A percentile compares a stretch with the other conserved stretches of the same genome.
Evolutionary conservation across 2,329 filamentous ascomycete genomes (phyloP).

Genomic region (Triangularia verruculosa): DNA sequence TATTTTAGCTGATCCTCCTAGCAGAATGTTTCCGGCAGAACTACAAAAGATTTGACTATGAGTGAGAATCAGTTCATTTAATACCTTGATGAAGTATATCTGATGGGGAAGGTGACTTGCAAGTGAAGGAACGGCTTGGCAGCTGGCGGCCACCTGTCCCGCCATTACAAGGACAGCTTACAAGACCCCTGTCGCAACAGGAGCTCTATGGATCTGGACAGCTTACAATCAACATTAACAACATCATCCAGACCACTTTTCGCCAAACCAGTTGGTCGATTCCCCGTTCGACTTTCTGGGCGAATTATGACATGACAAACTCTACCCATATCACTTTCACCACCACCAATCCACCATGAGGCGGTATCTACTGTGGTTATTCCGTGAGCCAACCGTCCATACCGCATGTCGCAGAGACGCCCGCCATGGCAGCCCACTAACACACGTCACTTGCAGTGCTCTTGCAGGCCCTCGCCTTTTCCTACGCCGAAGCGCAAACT

Average conservation of each 20-base stretch:
- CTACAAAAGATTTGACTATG: no score
- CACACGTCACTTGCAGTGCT: conserved; percentile 41
- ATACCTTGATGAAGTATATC: background rate
- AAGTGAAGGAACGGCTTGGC: background rate
- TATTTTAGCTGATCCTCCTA: background rate
- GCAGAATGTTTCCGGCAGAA: background rate
- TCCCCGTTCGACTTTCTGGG: background rate
- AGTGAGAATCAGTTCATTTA: no score
- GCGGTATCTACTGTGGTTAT: conserved; percentile 39
- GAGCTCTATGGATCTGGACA: conserved; percentile 7
- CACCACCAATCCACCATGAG: conserved; percentile 39
- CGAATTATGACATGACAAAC: conserved; percentile 26
- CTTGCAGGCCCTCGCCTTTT: conserved; percentile 42
- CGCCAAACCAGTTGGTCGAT: background rate
- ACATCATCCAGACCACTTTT: background rate
- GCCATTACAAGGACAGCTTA: background rate
- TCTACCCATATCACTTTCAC: conserved; percentile 9
- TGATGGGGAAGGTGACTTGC: background rate
- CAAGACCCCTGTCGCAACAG: background rate
- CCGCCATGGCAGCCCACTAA: conserved; percentile 16
- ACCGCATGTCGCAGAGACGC: conserved; percentile 1
- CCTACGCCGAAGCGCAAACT: conserved; percentile 36
- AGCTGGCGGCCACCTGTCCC: conserved; percentile 1
- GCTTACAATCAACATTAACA: conserved; percentile 2
- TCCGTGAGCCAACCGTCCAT: conserved; percentile 38